Evolutionary conservation across 2,329 filamentous ascomycete species (phyloP).

Genomic region (Pezicula neosporulosa): DNA sequence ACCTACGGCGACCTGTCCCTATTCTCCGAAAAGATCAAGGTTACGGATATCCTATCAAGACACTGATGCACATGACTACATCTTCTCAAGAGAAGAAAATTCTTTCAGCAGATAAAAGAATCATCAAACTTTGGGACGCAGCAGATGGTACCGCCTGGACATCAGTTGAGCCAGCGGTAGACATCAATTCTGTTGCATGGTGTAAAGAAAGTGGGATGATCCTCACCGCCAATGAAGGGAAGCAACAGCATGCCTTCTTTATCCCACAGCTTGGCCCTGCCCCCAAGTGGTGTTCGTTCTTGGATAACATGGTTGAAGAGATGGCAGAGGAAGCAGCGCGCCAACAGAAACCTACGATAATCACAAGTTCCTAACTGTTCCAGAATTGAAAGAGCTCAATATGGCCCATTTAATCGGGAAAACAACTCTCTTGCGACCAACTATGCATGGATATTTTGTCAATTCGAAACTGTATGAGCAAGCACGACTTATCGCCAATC

Average conservation of each 20-base stretch:
- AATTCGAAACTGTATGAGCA: slow-evolving; percentile 94
- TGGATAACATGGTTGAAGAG: slow-evolving; percentile 97
- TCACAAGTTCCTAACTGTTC: slow-evolving; percentile 93
- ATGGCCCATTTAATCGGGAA: slow-evolving; percentile 87
- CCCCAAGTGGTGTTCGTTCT: slow-evolving; percentile 92
- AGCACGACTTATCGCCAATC: slow-evolving; percentile 87
- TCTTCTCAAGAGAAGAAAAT: slow-evolving; percentile 80
- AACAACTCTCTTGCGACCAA: slow-evolving; percentile 84
- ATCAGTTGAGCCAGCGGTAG: slow-evolving; percentile 89
- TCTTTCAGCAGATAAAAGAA: slow-evolving; percentile 86
- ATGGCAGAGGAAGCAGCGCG: slow-evolving; percentile 80
- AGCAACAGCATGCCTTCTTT: slow-evolving; percentile 93
- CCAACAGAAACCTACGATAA: slow-evolving; percentile 91
- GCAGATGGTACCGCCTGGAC: slow-evolving; percentile 85
- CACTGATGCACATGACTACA: slow-evolving; percentile 69
- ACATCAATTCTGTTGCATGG: slow-evolving; percentile 93
- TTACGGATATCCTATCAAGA: slow-evolving; percentile 89
- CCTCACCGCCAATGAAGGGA: slow-evolving; percentile 92
- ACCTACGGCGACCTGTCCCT: slow-evolving; percentile 82
- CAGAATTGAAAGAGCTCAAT: slow-evolving; percentile 81
- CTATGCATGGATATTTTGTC: slow-evolving; percentile 99
- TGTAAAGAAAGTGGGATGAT: slow-evolving; percentile 92
- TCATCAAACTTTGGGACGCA: slow-evolving; percentile 96
- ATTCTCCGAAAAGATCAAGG: slow-evolving; percentile 92
- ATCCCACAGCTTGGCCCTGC: slow-evolving; percentile 91